Percentiles rank a stretch among this genome's conserved stretches.
Evolutionary conservation across 2,329 filamentous ascomycete genomes (phyloP).

Genomic region (Scopulariopsis brevicaulis): DNA sequence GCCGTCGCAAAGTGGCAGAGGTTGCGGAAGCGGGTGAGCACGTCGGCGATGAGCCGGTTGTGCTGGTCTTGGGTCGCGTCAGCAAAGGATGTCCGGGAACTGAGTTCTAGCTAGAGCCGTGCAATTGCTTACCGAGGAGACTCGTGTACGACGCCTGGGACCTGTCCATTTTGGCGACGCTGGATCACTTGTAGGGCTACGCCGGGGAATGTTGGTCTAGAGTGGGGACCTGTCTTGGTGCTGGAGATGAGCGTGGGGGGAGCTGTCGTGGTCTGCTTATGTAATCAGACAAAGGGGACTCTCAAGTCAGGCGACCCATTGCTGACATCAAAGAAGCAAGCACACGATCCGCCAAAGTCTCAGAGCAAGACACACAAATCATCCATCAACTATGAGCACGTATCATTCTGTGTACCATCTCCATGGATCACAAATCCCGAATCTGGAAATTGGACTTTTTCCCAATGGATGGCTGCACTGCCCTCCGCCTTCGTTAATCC

Average conservation of each 20-base stretch:
- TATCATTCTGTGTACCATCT: too few species aligned
- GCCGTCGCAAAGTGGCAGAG: constrained; percentile 31
- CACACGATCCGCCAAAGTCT: too few species aligned
- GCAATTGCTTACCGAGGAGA: constrained; percentile 19
- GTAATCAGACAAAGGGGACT: too few species aligned
- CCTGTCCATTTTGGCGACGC: constrained; percentile 17
- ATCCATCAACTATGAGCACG: too few species aligned
- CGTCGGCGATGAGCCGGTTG: constrained; percentile 30
- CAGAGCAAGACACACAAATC: too few species aligned
- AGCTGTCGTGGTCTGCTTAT: too few species aligned
- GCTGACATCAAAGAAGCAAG: too few species aligned
- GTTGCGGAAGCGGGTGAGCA: constrained; percentile 29
- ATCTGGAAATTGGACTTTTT: too few species aligned
- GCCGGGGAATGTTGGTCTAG: background rate
- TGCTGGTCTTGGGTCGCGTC: constrained; percentile 23
- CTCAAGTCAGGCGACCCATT: too few species aligned
- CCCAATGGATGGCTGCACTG: background rate
- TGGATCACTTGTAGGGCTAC: background rate
- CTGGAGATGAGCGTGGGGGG: too few species aligned
- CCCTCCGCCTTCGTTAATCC: background rate
- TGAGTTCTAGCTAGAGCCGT: background rate
- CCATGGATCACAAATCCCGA: too few species aligned
- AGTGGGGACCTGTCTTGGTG: too few species aligned
- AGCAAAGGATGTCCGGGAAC: background rate
- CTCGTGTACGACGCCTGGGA: constrained; percentile 20